Conservation (phyloP, 495 filamentous ascomycete genomes). For the Hyaloscypha hepaticicola region DNA sequence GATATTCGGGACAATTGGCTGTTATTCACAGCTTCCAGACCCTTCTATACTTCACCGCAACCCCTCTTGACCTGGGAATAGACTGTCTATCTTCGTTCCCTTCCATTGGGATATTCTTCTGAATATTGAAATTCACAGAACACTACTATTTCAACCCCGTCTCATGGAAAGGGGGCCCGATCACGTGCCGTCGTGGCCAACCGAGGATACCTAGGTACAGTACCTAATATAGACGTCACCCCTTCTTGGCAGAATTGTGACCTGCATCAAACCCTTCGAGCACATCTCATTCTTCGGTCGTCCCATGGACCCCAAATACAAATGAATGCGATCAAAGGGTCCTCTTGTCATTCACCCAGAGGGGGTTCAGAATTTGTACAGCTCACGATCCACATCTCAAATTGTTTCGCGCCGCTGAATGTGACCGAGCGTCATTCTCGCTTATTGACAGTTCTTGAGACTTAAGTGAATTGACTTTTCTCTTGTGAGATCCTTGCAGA, state of each 20-base stretch:
- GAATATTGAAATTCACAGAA: too few species aligned
- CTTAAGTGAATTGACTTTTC: too few species aligned
- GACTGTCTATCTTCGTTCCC: too few species aligned
- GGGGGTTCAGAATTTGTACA: not conserved
- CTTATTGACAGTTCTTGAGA: not conserved
- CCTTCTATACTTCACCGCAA: too few species aligned
- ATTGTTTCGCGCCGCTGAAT: not conserved
- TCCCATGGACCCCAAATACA: not conserved
- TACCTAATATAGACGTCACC: not conserved
- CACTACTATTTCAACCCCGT: too few species aligned
- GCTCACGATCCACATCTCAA: not conserved
- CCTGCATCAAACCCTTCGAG: not conserved
- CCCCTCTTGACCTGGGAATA: too few species aligned
- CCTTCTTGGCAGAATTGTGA: not conserved
- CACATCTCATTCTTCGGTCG: too few species aligned
- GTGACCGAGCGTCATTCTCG: not conserved
- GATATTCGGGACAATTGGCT: too few species aligned
- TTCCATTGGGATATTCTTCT: too few species aligned
- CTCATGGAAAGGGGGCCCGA: not conserved
- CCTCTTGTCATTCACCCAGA: not conserved
- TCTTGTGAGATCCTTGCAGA: too few species aligned
- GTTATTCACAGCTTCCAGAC: not conserved
- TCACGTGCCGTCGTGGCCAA: not conserved
- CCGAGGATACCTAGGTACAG: not conserved
- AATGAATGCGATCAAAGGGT: not conserved